These are phyloP conservation scores for Naganishia friedmannii DNA, from an alignment of 768 basidiomycete genomes.

Conservation along the genomic window DNA sequence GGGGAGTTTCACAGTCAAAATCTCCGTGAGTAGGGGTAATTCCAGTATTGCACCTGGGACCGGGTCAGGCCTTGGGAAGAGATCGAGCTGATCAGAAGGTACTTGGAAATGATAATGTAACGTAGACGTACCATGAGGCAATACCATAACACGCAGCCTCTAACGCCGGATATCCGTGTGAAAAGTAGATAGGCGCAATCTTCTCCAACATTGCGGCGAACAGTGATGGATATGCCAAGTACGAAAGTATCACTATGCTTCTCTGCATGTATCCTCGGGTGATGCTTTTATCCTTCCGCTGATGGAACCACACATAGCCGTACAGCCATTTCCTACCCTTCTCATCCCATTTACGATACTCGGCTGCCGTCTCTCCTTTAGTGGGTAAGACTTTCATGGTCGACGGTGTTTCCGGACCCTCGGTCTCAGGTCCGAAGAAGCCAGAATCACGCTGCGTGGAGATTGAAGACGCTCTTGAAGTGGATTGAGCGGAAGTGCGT, in stretches of 20 bases:
- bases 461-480: conserved; percentile 55
- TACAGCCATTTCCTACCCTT: conserved; percentile 51
- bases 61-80: conserved; percentile 66
- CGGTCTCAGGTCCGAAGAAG: conserved; percentile 47
- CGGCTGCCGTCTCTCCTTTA: conserved; percentile 45
- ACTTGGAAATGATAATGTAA: too few species aligned
- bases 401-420: conserved; percentile 27
- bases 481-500: conserved; percentile 41
- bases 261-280: conserved; percentile 56
- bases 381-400: conserved; percentile 13
- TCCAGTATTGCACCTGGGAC: conserved; percentile 66
- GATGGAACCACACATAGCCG: conserved; percentile 52
- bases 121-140: conserved; percentile 67
- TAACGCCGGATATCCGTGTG: conserved; percentile 73
- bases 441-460: conserved; percentile 10
- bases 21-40: conserved; percentile 77
- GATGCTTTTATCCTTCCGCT: conserved; percentile 46
- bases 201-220: conserved; percentile 67
- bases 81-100: too few species aligned
- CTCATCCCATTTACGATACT: conserved; percentile 51
- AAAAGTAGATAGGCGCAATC: conserved; percentile 65
- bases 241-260: conserved; percentile 76
- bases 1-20: conserved; percentile 71
- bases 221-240: conserved; percentile 75
- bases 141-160: conserved; percentile 84